A percentile compares a stretch with the other conserved stretches of the same genome.
Evolutionary conservation across 2,329 filamentous ascomycete genomes (phyloP).

Genomic region (Zymoseptoria ardabiliae): DNA sequence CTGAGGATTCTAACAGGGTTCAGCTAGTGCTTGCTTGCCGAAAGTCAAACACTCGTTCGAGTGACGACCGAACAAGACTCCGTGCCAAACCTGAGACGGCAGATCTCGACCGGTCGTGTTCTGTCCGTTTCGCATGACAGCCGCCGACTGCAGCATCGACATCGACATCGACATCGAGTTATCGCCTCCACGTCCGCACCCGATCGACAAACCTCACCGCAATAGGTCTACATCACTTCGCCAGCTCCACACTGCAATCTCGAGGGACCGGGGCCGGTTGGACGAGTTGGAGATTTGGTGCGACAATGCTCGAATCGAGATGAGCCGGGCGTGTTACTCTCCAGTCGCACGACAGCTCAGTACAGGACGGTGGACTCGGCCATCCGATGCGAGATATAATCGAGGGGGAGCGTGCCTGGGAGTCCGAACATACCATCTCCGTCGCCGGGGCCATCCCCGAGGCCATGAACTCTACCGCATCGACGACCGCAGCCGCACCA

Average conservation of each 20-base stretch:
- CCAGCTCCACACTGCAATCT: neutral
- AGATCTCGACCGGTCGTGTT: neutral
- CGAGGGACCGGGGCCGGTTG: neutral
- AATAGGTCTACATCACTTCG: neutral
- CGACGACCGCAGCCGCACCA: neutral
- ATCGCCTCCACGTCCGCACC: neutral
- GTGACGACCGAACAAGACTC: neutral
- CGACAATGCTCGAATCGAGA: neutral
- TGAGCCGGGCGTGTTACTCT: neutral
- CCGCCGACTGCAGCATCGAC: neutral
- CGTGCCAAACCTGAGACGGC: neutral
- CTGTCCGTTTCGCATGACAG: neutral
- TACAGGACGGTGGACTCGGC: neutral
- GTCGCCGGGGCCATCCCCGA: constrained; percentile 22
- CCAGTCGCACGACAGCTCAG: neutral
- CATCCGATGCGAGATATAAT: constrained; percentile 5
- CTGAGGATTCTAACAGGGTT: neutral
- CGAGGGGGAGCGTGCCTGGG: constrained; percentile 13
- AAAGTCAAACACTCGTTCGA: neutral
- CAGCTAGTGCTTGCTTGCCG: neutral
- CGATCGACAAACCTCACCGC: neutral
- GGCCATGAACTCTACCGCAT: constrained; percentile 19
- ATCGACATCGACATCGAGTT: neutral
- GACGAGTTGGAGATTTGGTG: neutral
- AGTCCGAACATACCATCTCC: constrained; percentile 14